A percentile compares a stretch with the other conserved stretches of the same genome.
Evolutionary conservation across 805 yeast genomes (phyloP).

Genomic region (Wickerhamiella allomyrinae): DNA sequence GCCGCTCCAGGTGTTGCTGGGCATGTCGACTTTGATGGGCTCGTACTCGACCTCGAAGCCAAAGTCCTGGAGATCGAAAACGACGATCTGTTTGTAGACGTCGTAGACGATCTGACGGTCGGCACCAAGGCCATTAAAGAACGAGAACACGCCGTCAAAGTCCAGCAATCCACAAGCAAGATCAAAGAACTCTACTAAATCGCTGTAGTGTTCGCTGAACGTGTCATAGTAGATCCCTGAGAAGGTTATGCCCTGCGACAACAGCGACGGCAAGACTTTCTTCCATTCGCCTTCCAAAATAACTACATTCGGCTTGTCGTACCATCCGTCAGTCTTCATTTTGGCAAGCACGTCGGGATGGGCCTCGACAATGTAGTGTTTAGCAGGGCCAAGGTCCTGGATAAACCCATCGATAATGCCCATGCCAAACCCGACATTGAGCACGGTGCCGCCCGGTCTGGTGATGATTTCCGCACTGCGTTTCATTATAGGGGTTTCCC

Average conservation of each 20-base stretch:
- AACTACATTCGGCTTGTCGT: constrained; percentile 52
- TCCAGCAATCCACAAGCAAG: constrained; percentile 65
- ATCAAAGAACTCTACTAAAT: constrained; percentile 78
- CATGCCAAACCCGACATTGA: constrained; percentile 94
- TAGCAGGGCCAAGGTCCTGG: constrained; percentile 40
- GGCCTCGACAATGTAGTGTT: constrained; percentile 84
- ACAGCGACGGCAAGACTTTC: constrained; percentile 50
- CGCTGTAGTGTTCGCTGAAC: constrained; percentile 79
- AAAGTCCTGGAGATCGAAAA: constrained; percentile 61
- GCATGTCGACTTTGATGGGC: constrained; percentile 22
- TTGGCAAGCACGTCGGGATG: constrained; percentile 78
- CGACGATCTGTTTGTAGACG: constrained; percentile 73
- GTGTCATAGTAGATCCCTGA: constrained; percentile 93
- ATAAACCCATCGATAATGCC: constrained; percentile 83
- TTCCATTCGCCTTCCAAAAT: constrained; percentile 90
- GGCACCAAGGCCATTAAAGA: constrained; percentile 84
- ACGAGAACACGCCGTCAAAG: constrained; percentile 74
- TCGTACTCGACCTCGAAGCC: constrained; percentile 55
- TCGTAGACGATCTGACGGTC: constrained; percentile 63
- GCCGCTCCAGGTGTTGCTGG: constrained; percentile 25
- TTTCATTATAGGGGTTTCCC: constrained; percentile 79
- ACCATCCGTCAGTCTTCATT: constrained; percentile 69
- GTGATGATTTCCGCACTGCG: constrained; percentile 67
- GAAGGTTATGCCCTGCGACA: constrained; percentile 55
- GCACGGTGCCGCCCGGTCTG: constrained; percentile 33